These are phyloP conservation scores for Adenanthera pavonina DNA, from an alignment of 306 rosid genomes.

Conservation along the genomic window DNA sequence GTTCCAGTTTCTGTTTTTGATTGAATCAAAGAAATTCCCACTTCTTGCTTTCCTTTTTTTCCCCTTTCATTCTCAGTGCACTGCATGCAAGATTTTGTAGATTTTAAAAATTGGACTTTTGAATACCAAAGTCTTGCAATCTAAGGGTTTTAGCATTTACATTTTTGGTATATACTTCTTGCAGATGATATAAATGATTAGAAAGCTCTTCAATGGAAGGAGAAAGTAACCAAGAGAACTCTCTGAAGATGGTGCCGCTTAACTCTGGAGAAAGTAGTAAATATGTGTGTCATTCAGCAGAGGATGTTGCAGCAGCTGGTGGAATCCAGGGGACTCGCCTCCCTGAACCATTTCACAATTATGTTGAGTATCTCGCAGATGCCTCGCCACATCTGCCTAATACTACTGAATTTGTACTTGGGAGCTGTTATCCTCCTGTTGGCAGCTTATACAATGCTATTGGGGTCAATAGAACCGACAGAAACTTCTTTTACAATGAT, in stretches of 20 bases:
- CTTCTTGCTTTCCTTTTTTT: not conserved
- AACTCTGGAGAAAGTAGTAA: slow-evolving; percentile 42
- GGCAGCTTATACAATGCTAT: slow-evolving; percentile 35
- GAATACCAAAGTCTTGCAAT: not conserved
- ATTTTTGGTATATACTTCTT: slow-evolving; percentile 17
- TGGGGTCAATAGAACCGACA: slow-evolving; percentile 46
- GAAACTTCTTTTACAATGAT: slow-evolving; percentile 43
- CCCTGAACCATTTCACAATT: slow-evolving; percentile 52
- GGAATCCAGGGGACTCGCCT: slow-evolving; percentile 53
- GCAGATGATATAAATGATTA: slow-evolving; percentile 22
- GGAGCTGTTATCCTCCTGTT: slow-evolving; percentile 47
- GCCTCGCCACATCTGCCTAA: slow-evolving; percentile 53
- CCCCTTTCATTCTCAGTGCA: too few relatives aligned
- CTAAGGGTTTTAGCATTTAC: not conserved
- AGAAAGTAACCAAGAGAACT: slow-evolving; percentile 44
- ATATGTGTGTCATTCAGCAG: slow-evolving; percentile 42
- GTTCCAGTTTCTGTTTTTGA: not conserved
- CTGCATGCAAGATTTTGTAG: not conserved
- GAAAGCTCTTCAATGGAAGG: slow-evolving; percentile 61
- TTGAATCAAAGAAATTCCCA: not conserved
- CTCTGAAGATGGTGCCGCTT: slow-evolving; percentile 37
- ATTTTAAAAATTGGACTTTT: not conserved
- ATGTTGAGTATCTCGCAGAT: slow-evolving; percentile 65
- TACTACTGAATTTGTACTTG: slow-evolving; percentile 47
- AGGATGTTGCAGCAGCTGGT: slow-evolving; percentile 45